Evolutionary conservation across 768 basidiomycete genomes (phyloP), one percentile per base, ranked within the genome.

Genomic region (Rhodotorula diobovata): DNA sequence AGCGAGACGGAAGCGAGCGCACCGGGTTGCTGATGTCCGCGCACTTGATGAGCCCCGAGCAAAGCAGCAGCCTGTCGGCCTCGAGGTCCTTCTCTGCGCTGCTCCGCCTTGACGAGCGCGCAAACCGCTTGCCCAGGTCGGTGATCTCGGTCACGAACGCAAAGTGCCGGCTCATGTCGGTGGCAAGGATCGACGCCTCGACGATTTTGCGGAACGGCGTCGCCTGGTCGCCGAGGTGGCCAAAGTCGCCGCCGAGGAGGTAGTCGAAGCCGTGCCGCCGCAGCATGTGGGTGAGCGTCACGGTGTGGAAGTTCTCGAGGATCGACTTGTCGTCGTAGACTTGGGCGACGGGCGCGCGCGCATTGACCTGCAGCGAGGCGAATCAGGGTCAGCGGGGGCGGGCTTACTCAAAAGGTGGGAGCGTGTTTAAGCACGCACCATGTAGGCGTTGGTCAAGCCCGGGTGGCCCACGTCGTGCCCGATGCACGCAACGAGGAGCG

Each of bases 21-120:
- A 96, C 93, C 25, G 96, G 95, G 80, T 99, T 99, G 79, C 91
- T 93, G 78, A 99, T 98, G 81, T 99, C 96, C 28, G 95, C 93
- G 78, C 94, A 96, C 81, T 99, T 98, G 80, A 99, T 87, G 62
- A 99, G 82, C 7, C 90, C 90, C 77, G 97, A 93, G 79, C 91
- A 95, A 34, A 93, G 80, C 63, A 95, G 81, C 35, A 90, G 83
- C 75, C 89, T 84, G 64, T 87, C 85, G 28, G 74, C 64, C 70
- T 77, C 75, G 41, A 61, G 45, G n/a, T 76, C 75, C 50, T 61
- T 58, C 14, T 18, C 41, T 18, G 41, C 41, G 10, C 64, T 64
- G n/a, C 61, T 46, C 39, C 37, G 53, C 45, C 41, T 68, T 55
- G 18, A 66, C 62, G 2, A 18, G 35, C 80, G 35, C 88, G 77